A percentile compares a stretch with the other conserved stretches of the same genome.
Conservation (phyloP, 2,329 filamentous ascomycete species). For the Calonectria pseudoturangicola region DNA sequence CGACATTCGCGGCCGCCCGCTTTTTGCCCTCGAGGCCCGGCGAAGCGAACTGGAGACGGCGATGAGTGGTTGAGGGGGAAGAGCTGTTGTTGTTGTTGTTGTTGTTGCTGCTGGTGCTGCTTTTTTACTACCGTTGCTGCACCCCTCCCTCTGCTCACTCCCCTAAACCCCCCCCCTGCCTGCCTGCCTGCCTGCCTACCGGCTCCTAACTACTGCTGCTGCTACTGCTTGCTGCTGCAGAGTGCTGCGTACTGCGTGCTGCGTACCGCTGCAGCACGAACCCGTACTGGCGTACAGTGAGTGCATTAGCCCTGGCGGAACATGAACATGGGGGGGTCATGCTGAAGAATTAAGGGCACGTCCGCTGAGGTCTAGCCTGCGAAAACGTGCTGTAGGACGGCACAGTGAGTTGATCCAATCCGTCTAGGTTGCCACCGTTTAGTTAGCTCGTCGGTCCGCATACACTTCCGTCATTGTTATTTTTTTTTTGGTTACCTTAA, state of each 20-base stretch:
- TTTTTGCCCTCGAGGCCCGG: slow-evolving; percentile 18
- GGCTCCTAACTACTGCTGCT: neutral
- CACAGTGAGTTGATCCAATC: neutral
- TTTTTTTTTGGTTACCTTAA: neutral
- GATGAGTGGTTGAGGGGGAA: neutral
- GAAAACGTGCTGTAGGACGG: neutral
- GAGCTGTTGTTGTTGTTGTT: neutral
- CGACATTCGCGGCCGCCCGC: slow-evolving; percentile 28
- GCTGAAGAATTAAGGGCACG: slow-evolving; percentile 5
- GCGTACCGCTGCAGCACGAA: slow-evolving; percentile 20
- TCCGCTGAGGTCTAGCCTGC: neutral
- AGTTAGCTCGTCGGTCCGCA: neutral
- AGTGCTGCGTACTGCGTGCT: neutral
- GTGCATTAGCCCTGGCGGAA: slow-evolving; percentile 20
- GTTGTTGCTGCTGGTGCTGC: neutral
- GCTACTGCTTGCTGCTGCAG: neutral
- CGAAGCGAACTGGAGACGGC: neutral
- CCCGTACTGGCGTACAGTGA: slow-evolving; percentile 25
- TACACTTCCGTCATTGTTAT: neutral
- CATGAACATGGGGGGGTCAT: slow-evolving; percentile 25
- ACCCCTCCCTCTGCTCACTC: neutral
- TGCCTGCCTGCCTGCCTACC: no score
- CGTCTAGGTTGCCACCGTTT: neutral
- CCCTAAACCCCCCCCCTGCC: neutral
- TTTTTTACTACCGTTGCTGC: neutral